A percentile compares a stretch with the other conserved stretches of the same genome.
Conservation (phyloP, 108 stramenopile species). For the Cyclotella choctawhatcheeana region DNA sequence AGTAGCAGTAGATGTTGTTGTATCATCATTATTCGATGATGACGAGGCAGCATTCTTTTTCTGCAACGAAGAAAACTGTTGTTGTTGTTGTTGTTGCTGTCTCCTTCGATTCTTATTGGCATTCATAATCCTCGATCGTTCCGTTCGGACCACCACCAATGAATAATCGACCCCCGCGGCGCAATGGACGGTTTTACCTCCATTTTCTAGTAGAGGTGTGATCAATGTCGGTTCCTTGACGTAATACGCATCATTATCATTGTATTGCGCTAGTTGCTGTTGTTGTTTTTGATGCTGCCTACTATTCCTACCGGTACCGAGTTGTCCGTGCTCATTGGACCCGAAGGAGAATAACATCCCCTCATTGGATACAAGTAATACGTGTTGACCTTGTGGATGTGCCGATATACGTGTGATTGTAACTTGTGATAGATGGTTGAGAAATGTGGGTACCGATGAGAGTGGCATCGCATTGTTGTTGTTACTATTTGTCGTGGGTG, state of each 20-base stretch:
- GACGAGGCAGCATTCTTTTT: no score
- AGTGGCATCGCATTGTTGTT: no score
- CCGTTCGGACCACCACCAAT: conserved; percentile 76
- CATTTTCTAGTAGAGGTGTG: conserved; percentile 83
- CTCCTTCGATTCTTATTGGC: conserved; percentile 21
- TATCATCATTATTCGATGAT: no score
- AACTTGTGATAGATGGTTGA: conserved; percentile 67
- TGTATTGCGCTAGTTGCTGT: no score
- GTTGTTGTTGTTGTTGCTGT: conserved; percentile 16
- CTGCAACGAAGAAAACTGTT: not conserved
- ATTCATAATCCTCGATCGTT: conserved; percentile 46
- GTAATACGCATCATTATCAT: no score
- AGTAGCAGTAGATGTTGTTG: no score
- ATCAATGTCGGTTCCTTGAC: conserved; percentile 64
- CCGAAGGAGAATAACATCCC: conserved; percentile 84
- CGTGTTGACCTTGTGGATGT: conserved; percentile 81
- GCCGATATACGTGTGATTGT: conserved; percentile 74
- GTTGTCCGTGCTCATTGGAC: conserved; percentile 76
- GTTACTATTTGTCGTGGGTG: not conserved
- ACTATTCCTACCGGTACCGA: conserved; percentile 71
- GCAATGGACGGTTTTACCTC: conserved; percentile 79
- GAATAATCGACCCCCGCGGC: conserved; percentile 85
- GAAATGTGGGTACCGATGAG: conserved; percentile 74
- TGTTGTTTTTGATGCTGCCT: conserved; percentile 28
- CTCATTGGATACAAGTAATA: conserved; percentile 76